Evolutionary conservation across 495 filamentous ascomycete genomes (phyloP), one percentile per base, ranked within the genome.

Genomic region (Annulohypoxylon nitens): DNA sequence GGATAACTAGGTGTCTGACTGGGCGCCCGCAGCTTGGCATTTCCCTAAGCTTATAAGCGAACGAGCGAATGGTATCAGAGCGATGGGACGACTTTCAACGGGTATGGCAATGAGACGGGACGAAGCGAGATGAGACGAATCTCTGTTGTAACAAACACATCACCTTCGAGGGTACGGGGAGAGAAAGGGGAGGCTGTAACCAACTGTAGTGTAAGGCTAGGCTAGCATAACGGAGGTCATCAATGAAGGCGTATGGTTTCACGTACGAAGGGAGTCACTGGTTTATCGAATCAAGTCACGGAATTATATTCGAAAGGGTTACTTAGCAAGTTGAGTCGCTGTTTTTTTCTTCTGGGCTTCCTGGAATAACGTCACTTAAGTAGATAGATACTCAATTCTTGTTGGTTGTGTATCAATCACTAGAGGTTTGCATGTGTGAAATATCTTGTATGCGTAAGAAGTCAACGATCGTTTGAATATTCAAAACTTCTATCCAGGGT

Each of bases 1-100:
- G 55, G 75, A 83, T 61, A 78, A 77, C 62, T 84, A 73, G 75
- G 48, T 39, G 55, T 36, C 34, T 3, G 34, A 36, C 34, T 36
- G 10, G 10, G 10, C 34, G 34, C 10, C 34, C 34, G 34, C 20
- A 23, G 20, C 20, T 23, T 23, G 1, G 20, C 20, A 23, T 23
- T 23, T 23, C 20, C 20, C 20, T 23, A 23, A 23, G 20, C 20
- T 23, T 1, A 4, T 43, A 43, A 43, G 39, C 30, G 30, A n/a
- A 43, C 1, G 11, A n/a, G 12, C 12, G 39, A n/a, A 20, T 2
- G 33, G 33, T 34, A 36, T 53, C 50, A 7, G 30, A 30, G 50
- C 18, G 36, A 39, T 4, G 39, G 8, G 43, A 47, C 16, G 43
- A 47, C 43, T 18, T 47, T 20, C 1, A 39, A 39, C 37, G 37